phyloP scores from a whole-genome alignment of 2,329 filamentous ascomycete species.

The Nakataea oryzae region DNA sequence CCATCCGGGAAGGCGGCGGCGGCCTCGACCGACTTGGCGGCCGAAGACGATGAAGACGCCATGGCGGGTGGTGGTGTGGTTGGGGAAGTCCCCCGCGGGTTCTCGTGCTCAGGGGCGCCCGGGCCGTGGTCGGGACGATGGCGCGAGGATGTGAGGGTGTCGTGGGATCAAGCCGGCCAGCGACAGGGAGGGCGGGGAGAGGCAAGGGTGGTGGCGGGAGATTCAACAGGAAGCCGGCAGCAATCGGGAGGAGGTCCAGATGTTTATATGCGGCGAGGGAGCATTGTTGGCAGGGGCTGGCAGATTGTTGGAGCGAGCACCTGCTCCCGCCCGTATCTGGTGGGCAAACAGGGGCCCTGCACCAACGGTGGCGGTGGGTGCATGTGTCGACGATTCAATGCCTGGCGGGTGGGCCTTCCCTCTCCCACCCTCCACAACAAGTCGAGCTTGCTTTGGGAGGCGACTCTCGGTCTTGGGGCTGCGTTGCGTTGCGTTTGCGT shows the following conservation, averaged over 20 bases:
- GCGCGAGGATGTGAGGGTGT: neutral
- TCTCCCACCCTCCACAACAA: neutral
- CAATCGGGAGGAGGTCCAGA: too few species aligned
- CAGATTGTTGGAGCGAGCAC: neutral
- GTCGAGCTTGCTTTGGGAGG: neutral
- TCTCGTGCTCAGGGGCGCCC: too few species aligned
- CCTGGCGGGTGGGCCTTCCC: neutral
- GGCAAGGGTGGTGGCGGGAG: neutral
- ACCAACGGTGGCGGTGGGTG: neutral
- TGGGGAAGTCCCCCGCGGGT: neutral
- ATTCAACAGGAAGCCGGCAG: neutral
- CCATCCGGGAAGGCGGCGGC: slow-evolving; percentile 35
- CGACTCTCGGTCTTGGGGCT: too few species aligned
- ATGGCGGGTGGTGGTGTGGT: slow-evolving; percentile 12
- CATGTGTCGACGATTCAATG: neutral
- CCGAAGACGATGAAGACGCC: slow-evolving; percentile 26
- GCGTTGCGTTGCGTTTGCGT: too few species aligned
- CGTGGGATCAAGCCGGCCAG: neutral
- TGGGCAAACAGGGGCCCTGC: neutral
- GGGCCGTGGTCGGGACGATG: slow-evolving; percentile 4
- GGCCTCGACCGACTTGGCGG: slow-evolving; percentile 22
- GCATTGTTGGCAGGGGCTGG: neutral
- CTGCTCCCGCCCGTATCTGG: neutral
- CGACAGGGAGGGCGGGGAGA: neutral
- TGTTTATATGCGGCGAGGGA: neutral